Evolutionary conservation across 2,329 filamentous ascomycete species (phyloP), one percentile per base, ranked within the genome.

Genomic region (Pseudohalonectria lignicola): DNA sequence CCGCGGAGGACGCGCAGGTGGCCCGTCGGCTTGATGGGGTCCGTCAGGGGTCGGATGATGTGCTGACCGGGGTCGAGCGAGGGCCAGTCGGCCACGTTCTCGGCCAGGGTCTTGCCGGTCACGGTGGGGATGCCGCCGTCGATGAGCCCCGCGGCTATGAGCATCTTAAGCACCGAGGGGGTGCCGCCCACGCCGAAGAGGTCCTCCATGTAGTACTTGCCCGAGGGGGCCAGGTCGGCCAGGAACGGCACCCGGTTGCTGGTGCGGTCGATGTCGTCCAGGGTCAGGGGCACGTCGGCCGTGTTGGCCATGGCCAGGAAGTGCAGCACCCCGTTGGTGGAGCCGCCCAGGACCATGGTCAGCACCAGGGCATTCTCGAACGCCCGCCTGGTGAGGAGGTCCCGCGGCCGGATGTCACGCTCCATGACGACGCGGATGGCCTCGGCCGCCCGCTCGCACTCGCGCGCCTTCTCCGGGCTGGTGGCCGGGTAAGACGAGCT

Each of bases 341-440:
- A 86, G 38, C 87, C 87, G 38, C 87, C 87, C n/a, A 94, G 70
- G 3, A 85, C 81, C 84, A 93, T 94, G 56, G 86, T 92, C 58
- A 94, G 76, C 1, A 90, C 82, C 16, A 94, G 69, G 1, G 87
- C 87, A 53, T 94, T 94, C 56, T 94, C 85, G 43, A 94, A 90
- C 0, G 84, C 76, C 1, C 72, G 72, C 46, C 82, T 84, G 4
- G 84, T 93, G 49, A 94, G 66, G 23, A 94, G 72, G 51, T 92
- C 82, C 16, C 79, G 73, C 0, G 87, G 86, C 0, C 78, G 79
- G 46, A 94, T 88, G 58, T 93, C 79, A 55, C 75, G 77, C 53
- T 85, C 81, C 76, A 94, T 82, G 53, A 83, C 87, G 10, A 74
- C 67, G 46, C 74, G 76, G 61, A 94, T 92, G 20, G 81, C 81